Evolutionary conservation across 768 basidiomycete species (phyloP), one percentile per base, ranked within the genome.

Genomic region (Calocera viscosa): DNA sequence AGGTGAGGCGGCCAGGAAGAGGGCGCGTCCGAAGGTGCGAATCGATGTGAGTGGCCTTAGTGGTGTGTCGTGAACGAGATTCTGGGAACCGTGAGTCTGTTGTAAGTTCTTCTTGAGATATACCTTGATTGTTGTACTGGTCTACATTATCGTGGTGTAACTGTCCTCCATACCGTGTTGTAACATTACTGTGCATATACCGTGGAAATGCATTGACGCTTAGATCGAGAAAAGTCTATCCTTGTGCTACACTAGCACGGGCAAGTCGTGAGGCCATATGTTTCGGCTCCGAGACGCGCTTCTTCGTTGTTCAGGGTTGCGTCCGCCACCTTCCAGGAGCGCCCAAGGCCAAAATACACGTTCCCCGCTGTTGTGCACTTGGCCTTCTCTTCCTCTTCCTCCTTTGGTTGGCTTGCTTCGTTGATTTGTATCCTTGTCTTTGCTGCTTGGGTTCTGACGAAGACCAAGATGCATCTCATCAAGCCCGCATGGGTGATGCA

Each of bases 401-500:
- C 53, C 30, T 60, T 60, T 32, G 14, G 14, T 28, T 24, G 43
- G 7, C 16, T 19, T 19, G 16, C 43, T 47, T 17, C 19, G 5
- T 47, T 5, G 24, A 12, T 8, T 8, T 12, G 60, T 8, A n/a
- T n/a, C n/a, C n/a, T n/a, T n/a, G n/a, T n/a, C n/a, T n/a, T 38
- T 38, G 35, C 7, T 5, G 14, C 35, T 38, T 38, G 35, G 60
- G n/a, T 11, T 8, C 30, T 7, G 53, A 2, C 7, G 5, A 32
- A 14, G 53, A 60, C 2, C 53, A 32, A 60, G 10, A 93, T 93
- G 90, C 83, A 85, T 73, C 91, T 92, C 79, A 91, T 89, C 43
- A 93, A 92, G 75, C 91, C 91, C 47, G 82, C 87, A 71, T 94
- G 91, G 91, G 86, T 93, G 14, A 83, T 35, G 32, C 30, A 34